Evolutionary conservation across 2,329 filamentous ascomycete species (phyloP).

Genomic region (Thielaviopsis ethacetica): DNA sequence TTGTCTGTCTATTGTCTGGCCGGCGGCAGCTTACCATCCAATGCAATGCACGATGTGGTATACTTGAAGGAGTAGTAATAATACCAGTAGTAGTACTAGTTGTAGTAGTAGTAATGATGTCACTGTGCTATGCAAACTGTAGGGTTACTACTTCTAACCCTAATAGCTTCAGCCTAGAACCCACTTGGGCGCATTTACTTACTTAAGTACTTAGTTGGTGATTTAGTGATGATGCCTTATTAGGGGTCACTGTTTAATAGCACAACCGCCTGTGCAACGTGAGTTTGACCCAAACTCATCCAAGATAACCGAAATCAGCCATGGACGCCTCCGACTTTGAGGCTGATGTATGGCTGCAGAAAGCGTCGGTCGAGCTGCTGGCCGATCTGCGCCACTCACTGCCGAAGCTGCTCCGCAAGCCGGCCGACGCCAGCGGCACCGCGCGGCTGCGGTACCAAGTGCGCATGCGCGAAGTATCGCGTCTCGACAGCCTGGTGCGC

Average conservation of each 20-base stretch:
- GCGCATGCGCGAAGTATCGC: constrained; percentile 30
- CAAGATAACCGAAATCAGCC: not conserved
- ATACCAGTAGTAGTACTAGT: too few relatives aligned
- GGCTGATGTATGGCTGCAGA: constrained; percentile 44
- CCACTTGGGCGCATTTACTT: too few relatives aligned
- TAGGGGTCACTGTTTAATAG: not conserved
- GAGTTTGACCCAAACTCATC: not conserved
- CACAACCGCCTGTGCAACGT: not conserved
- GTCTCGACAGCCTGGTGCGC: constrained; percentile 30
- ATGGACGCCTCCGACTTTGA: constrained; percentile 49
- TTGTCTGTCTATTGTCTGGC: too few relatives aligned
- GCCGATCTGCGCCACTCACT: constrained; percentile 40
- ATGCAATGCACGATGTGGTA: too few relatives aligned
- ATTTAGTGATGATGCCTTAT: too few relatives aligned
- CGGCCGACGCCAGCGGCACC: constrained; percentile 25
- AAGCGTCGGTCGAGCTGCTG: constrained; percentile 38
- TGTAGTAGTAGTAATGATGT: too few relatives aligned
- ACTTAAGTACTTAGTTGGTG: too few relatives aligned
- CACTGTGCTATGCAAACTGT: too few relatives aligned
- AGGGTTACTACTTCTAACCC: too few relatives aligned
- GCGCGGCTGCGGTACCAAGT: constrained; percentile 31
- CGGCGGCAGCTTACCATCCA: too few relatives aligned
- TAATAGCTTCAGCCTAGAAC: too few relatives aligned
- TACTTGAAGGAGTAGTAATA: too few relatives aligned
- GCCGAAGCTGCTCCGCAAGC: constrained; percentile 34